Conservation (phyloP, 1,284 basidiomycete genomes). For the Tetrapyrgos nigripes region DNA sequence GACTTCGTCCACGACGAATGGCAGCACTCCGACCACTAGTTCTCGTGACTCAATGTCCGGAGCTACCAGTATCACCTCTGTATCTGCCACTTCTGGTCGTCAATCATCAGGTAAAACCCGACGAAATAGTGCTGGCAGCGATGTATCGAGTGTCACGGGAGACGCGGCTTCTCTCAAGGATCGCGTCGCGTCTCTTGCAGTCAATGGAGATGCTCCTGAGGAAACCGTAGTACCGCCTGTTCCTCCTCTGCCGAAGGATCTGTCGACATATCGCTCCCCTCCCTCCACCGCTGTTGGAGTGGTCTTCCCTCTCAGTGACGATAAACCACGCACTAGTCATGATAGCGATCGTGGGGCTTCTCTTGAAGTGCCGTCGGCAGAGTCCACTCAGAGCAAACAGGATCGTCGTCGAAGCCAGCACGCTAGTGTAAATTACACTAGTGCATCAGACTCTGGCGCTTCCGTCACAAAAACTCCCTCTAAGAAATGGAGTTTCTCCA, state of each 20-base stretch:
- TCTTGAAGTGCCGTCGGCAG: slow-evolving; percentile 56
- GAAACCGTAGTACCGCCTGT: slow-evolving; percentile 87
- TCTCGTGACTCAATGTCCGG: slow-evolving; percentile 85
- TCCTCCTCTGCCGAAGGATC: slow-evolving; percentile 93
- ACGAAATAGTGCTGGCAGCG: slow-evolving; percentile 87
- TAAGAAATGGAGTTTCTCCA: slow-evolving; percentile 97
- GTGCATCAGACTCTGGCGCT: slow-evolving; percentile 49
- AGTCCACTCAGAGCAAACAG: not conserved
- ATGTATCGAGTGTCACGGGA: slow-evolving; percentile 75
- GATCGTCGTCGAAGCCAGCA: slow-evolving; percentile 44
- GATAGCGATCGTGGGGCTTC: slow-evolving; percentile 53
- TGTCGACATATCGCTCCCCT: slow-evolving; percentile 79
- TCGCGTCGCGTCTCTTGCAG: slow-evolving; percentile 65
- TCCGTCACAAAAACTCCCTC: slow-evolving; percentile 72
- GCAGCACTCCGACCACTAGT: slow-evolving; percentile 72
- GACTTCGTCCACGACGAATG: slow-evolving; percentile 85
- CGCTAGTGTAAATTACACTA: slow-evolving; percentile 35
- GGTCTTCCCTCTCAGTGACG: slow-evolving; percentile 52
- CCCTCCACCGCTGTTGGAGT: slow-evolving; percentile 59
- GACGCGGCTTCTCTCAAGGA: slow-evolving; percentile 70
- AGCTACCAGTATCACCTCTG: slow-evolving; percentile 78
- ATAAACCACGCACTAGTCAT: slow-evolving; percentile 41
- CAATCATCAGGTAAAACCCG: slow-evolving; percentile 63
- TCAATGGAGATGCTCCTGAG: slow-evolving; percentile 63
- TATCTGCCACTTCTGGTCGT: slow-evolving; percentile 69